phyloP scores from a whole-genome alignment of 495 filamentous ascomycete species.

The Aeminium ludgeri region DNA sequence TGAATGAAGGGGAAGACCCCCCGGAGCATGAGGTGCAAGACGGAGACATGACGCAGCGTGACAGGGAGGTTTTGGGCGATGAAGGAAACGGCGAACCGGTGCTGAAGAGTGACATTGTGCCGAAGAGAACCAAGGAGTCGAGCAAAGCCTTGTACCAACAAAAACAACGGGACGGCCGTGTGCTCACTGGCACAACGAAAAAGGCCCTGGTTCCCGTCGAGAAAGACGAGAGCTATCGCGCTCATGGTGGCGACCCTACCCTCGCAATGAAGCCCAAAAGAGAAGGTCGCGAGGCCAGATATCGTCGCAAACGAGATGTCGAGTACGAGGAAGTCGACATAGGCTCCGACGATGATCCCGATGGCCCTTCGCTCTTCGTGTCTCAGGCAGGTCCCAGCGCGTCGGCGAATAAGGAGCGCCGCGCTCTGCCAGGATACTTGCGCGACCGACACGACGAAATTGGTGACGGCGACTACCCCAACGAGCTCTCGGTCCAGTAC shows the following conservation, averaged over 20 bases:
- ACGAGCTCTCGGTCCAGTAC: conserved; percentile 3
- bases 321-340: conserved; percentile 14
- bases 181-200: conserved; percentile 5
- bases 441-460: conserved; percentile 2
- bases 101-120: conserved; percentile 12
- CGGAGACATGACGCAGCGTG: neutral
- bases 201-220: conserved; percentile 16
- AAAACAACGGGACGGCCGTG: conserved; percentile 2
- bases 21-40: conserved; percentile 9
- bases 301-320: neutral
- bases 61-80: neutral
- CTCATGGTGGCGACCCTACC: neutral
- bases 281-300: neutral
- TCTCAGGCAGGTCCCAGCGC: neutral
- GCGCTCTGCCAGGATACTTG: conserved; percentile 7
- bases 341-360: conserved; percentile 8
- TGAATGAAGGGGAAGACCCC: conserved; percentile 9
- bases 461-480: conserved; percentile 1
- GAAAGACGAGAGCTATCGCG: conserved; percentile 14
- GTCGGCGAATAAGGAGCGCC: neutral
- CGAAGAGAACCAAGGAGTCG: conserved; percentile 7
- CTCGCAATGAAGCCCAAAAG: neutral
- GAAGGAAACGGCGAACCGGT: neutral
- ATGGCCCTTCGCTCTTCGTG: neutral
- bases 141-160: conserved; percentile 5